Conservation (phyloP, 2,329 filamentous ascomycete genomes). For the Sclerotinia minor region DNA sequence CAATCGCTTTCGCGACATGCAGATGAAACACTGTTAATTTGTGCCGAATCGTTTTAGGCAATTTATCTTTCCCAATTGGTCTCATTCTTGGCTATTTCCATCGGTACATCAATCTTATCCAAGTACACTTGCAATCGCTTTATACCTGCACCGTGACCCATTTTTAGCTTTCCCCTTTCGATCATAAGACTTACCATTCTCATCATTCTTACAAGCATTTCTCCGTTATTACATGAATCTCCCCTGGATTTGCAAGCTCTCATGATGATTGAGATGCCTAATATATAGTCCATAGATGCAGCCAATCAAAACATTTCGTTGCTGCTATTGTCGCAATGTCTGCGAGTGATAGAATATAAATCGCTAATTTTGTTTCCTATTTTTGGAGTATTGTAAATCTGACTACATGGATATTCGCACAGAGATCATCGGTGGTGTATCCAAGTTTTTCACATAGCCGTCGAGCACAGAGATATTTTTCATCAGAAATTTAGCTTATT, state of each 20-base stretch:
- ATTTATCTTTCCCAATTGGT: constrained; percentile 24
- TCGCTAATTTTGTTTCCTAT: not conserved
- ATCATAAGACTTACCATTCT: constrained; percentile 20
- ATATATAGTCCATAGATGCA: constrained; percentile 27
- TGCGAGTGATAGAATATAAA: constrained; percentile 45
- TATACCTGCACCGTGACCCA: constrained; percentile 21
- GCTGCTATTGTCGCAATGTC: constrained; percentile 35
- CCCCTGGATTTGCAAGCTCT: constrained; percentile 23
- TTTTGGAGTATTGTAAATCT: not conserved
- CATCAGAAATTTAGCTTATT: constrained; percentile 43
- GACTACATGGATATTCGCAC: constrained; percentile 5
- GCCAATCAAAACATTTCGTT: constrained; percentile 23
- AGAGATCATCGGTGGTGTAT: constrained; percentile 29
- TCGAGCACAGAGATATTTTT: constrained; percentile 44
- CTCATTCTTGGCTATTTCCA: constrained; percentile 24
- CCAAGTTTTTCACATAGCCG: constrained; percentile 36
- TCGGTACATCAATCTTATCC: constrained; percentile 22
- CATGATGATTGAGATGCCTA: constrained; percentile 23
- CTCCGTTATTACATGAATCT: constrained; percentile 27
- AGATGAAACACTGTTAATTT: constrained; percentile 24
- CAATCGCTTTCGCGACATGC: constrained; percentile 15
- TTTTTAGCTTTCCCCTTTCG: constrained; percentile 29
- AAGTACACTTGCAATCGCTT: constrained; percentile 22
- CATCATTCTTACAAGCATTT: constrained; percentile 24
- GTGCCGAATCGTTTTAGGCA: constrained; percentile 16